Percentiles rank a stretch among this genome's conserved stretches.
These are phyloP conservation scores for Rutstroemia sydowiana DNA, from an alignment of 2,329 filamentous ascomycete species.

Conservation along the genomic window DNA sequence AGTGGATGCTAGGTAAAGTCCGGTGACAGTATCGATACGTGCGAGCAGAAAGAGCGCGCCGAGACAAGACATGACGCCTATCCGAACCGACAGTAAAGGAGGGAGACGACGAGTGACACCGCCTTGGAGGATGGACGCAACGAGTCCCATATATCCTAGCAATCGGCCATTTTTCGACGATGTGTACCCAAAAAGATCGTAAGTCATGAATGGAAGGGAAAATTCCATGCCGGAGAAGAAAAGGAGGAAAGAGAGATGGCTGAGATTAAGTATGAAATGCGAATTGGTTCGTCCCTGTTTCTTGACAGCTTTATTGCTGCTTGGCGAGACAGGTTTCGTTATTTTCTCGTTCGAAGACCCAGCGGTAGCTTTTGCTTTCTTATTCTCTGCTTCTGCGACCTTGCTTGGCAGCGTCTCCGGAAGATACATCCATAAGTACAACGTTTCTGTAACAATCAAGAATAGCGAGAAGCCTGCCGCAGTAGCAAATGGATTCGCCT, in stretches of 20 bases:
- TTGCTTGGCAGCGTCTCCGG: slow-evolving; percentile 76
- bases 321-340: slow-evolving; percentile 23
- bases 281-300: slow-evolving; percentile 57
- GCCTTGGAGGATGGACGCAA: slow-evolving; percentile 88
- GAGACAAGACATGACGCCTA: slow-evolving; percentile 72
- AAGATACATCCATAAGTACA: slow-evolving; percentile 76
- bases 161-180: slow-evolving; percentile 76
- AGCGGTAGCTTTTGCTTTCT: neutral
- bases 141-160: slow-evolving; percentile 82
- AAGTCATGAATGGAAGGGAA: slow-evolving; percentile 94
- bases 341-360: slow-evolving; percentile 5
- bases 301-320: slow-evolving; percentile 19
- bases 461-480: slow-evolving; percentile 82
- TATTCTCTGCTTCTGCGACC: slow-evolving; percentile 30
- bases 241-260: slow-evolving; percentile 85
- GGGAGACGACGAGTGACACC: slow-evolving; percentile 81
- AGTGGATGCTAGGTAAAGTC: slow-evolving; percentile 74
- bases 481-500: slow-evolving; percentile 87
- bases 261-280: slow-evolving; percentile 71
- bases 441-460: slow-evolving; percentile 77
- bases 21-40: slow-evolving; percentile 56
- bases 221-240: slow-evolving; percentile 99
- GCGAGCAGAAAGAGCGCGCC: slow-evolving; percentile 74
- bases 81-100: slow-evolving; percentile 70
- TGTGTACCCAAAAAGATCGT: slow-evolving; percentile 80